Conservation (phyloP, 768 basidiomycete species). For the Termitomyces sp. region DNA sequence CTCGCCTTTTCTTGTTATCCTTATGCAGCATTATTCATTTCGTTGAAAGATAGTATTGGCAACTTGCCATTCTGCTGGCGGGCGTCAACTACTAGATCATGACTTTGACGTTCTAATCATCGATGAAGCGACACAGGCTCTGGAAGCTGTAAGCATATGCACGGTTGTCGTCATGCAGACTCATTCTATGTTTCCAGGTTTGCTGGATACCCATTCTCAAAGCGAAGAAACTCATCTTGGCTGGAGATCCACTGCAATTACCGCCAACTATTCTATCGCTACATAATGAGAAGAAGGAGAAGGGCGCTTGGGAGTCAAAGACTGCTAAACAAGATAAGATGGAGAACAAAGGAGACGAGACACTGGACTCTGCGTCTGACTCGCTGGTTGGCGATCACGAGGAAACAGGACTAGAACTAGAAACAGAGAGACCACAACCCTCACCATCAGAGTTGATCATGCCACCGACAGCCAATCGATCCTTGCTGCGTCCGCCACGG, state of each 20-base stretch:
- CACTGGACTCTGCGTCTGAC: background rate
- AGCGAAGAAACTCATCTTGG: conserved; percentile 82
- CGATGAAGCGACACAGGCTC: conserved; percentile 95
- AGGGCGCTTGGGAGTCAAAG: background rate
- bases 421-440: background rate
- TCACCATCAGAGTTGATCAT: background rate
- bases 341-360: background rate
- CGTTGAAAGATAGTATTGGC: conserved; percentile 69
- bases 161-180: background rate
- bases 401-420: background rate
- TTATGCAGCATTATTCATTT: background rate
- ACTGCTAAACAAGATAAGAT: background rate
- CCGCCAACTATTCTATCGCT: conserved; percentile 87
- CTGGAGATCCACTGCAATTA: conserved; percentile 94
- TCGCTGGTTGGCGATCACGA: background rate
- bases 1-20: conserved; percentile 4
- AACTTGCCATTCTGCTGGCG: conserved; percentile 93
- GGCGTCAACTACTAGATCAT: conserved; percentile 69
- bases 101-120: conserved; percentile 92
- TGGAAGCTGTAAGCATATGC: conserved; percentile 70
- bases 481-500: conserved; percentile 49
- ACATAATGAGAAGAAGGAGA: conserved; percentile 28
- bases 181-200: conserved; percentile 38
- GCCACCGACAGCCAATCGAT: conserved; percentile 11
- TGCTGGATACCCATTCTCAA: conserved; percentile 98